Evolutionary conservation across 2,329 filamentous ascomycete genomes (phyloP), one percentile per base, ranked within the genome.

Genomic region (Rugonectria rugulosa): DNA sequence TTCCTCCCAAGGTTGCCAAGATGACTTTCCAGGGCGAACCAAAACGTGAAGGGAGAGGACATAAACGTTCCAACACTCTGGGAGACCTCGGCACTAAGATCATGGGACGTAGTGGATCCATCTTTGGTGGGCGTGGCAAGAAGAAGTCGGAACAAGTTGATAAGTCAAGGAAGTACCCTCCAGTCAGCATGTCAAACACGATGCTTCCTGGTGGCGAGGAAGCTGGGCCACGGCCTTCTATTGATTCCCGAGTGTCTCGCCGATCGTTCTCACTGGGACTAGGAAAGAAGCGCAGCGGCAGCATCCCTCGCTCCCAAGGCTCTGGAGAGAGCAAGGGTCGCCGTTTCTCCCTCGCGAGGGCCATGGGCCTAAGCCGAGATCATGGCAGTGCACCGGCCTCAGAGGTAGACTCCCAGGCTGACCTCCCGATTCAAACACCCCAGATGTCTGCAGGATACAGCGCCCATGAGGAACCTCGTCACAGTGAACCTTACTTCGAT

Each of bases 161-260:
- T 71, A 87, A 88, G 59, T 77, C 83, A 48, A 88, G 86, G 71
- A 88, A 84, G 61, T 96, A 97, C 68, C 94, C 94, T 52, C 94
- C 94, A 4, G 90, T 94, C 42, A 97, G 92, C 77, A 96, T 97
- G 92, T 85, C 89, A 59, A 88, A 89, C 60, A 80, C 86, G 2
- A 85, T 89, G 73, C 78, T 85, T 6, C 81, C 82, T 42, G 80
- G 79, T 42, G 80, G 79, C 27, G 84, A 86, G 32, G 79, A 83
- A 46, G 74, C 80, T 11, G 67, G 65, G 5, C 64, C 69, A 1
- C 80, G 89, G 42, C 79, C 80, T 34, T 93, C 90, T 1, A 85
- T 90, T 68, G 90, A 93, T 62, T 92, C 88, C 3, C 79, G 79
- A 60, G 76, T 76, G 15, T 86, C 85, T 26, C 84, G 89, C 20